Conservation (phyloP, 2,329 filamentous ascomycete species). For the Blumeria hordei region DNA sequence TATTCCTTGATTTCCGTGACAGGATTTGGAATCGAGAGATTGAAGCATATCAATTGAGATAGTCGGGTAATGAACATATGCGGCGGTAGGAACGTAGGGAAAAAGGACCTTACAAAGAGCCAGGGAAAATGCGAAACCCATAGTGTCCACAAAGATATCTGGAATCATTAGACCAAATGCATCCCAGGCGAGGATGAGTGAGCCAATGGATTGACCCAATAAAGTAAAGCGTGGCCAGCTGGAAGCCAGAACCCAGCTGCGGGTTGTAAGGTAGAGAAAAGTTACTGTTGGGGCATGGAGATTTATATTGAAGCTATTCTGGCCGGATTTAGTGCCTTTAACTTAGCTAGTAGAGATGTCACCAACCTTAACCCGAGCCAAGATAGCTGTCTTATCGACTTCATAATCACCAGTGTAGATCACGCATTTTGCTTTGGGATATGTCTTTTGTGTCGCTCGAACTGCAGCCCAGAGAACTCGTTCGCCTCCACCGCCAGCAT, state of each 20-base stretch:
- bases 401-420: conserved; percentile 94
- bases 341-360: background rate
- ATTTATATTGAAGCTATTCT: conserved; percentile 79
- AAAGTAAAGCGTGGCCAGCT: conserved; percentile 87
- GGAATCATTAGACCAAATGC: conserved; percentile 80
- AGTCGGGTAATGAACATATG: conserved; percentile 94
- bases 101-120: conserved; percentile 69
- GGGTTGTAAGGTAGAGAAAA: conserved; percentile 76
- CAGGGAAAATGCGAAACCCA: conserved; percentile 87
- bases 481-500: conserved; percentile 88
- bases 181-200: conserved; percentile 68
- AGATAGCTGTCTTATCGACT: conserved; percentile 54
- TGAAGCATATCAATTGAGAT: conserved; percentile 95
- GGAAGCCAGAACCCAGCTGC: conserved; percentile 63
- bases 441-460: conserved; percentile 66
- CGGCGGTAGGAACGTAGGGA: conserved; percentile 54
- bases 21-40: conserved; percentile 41
- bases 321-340: conserved; percentile 3
- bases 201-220: conserved; percentile 79
- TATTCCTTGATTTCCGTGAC: conserved; percentile 40
- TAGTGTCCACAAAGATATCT: conserved; percentile 88
- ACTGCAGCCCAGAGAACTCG: conserved; percentile 92
- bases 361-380: conserved; percentile 48
- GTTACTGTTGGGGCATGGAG: conserved; percentile 61
- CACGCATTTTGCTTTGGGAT: conserved; percentile 70